Base-by-base conservation (phyloP, 2,329 filamentous ascomycete species). In the Paramyrothecium sp. region DNA sequence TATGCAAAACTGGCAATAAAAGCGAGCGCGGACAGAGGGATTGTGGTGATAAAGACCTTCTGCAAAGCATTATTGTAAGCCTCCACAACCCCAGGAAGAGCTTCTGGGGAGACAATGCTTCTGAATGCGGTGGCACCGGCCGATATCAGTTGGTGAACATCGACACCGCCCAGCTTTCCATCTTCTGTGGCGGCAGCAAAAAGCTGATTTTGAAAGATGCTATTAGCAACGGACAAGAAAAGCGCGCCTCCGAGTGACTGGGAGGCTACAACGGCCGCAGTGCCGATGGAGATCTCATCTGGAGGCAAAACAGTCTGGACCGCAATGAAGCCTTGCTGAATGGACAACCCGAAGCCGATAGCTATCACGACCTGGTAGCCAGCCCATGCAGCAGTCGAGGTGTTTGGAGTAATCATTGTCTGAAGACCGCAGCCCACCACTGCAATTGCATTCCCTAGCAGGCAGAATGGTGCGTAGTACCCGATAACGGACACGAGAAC, bases 231-330 rank as follows among this genome's bases (percentile, higher is more conserved):
- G 11, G 51, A 53, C 10, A 53, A 11, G 19, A 53, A 53, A n/a
- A 53, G 26, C 3, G 51, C 51, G 19, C 51, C 51, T 41, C 51
- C 51, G n/a, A 53, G 33, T 8, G 51, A 53, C 51, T 53, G 51
- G 10, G 16, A 41, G 16, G 51, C 51, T 10, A 53, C 51, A 26
- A 53, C 51, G 12, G 51, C 51, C 7, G 51, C 51, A 4, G 51
- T 53, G 11, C 51, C 51, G n/a, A 53, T 53, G 20, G 51, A 38
- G 7, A 53, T 41, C 19, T 53, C 30, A 19, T 53, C 51, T 4
- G 26, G 23, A 11, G 51, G 51, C 4, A 53, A 20, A 4, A 53
- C 51, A 4, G 51, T 53, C 19, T 53, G 51, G 17, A 53, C 51
- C 3, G 51, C 51, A 10, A 22, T 53, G 20, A 53, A 53, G 20